Conservation (phyloP, 352 stramenopile genomes). For the Achlya hypogyna region DNA sequence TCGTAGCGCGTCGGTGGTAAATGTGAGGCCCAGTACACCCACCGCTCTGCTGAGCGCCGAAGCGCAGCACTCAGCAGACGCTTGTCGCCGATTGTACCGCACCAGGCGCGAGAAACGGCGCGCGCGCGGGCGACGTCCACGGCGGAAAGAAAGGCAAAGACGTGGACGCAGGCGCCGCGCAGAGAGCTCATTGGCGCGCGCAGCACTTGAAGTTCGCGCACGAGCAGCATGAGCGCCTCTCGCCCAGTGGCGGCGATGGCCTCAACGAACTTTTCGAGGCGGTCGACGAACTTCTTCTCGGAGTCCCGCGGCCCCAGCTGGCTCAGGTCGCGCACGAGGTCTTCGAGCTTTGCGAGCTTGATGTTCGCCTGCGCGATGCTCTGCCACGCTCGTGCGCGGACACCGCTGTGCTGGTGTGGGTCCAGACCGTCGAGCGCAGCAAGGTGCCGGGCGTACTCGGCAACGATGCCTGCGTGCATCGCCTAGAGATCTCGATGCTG, state of each 20-base stretch:
- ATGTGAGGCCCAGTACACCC: constrained; percentile 2
- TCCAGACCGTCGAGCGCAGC: constrained; percentile 2
- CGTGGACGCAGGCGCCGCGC: neutral
- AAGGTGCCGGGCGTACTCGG: constrained; percentile 18
- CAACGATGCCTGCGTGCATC: neutral
- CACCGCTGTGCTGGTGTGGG: neutral
- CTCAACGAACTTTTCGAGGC: neutral
- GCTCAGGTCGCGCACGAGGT: constrained; percentile 12
- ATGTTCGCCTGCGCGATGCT: constrained; percentile 10
- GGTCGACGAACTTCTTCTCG: constrained; percentile 11
- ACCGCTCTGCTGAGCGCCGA: neutral
- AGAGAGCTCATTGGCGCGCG: neutral
- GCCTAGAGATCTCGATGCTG: neutral
- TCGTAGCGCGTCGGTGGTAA: no score
- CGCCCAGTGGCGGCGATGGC: neutral
- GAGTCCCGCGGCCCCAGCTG: neutral
- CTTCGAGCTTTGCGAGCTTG: neutral
- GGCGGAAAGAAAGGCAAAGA: constrained; percentile 12
- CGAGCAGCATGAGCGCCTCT: constrained; percentile 3
- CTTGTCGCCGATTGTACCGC: constrained; percentile 2
- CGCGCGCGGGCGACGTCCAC: neutral
- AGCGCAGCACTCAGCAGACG: constrained; percentile 1
- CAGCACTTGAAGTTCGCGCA: constrained; percentile 3
- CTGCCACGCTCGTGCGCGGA: constrained; percentile 8
- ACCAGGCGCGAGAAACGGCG: constrained; percentile 1